Base-by-base conservation (phyloP, 768 basidiomycete genomes). In the Leucosporidium yakuticum region DNA sequence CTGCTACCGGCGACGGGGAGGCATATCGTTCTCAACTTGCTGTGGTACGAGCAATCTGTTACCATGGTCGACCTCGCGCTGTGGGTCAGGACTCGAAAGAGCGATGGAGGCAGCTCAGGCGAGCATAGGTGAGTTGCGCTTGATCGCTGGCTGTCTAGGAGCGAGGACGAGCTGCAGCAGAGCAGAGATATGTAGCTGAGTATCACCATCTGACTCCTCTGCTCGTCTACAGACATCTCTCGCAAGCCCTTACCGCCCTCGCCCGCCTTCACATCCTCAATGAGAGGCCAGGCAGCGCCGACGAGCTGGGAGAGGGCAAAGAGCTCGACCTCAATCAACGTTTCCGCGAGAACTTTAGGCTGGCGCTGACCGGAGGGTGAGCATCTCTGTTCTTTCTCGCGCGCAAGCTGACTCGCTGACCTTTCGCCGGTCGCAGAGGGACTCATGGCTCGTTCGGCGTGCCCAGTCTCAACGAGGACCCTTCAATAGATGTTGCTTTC, bases 21-120 rank as follows among this genome's bases (percentile, higher is more conserved):
- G 64, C 92, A 95, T 76, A 81, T 94, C 32, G 84, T 91, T 39
- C 88, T 94, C 87, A 90, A 87, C 76, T 77, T 92, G 62, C 81
- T 95, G 12, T 96, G 93, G 92, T 82, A 93, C 34, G 93, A 95
- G 75, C 83, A 85, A 21, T 88, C 86, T 0, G 86, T 91, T 85
- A 79, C 83, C 8, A 84, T 44, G 39, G 39, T 44, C 23, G 91
- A 91, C 89, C 87, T 91, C 29, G 82, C 85, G 36, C 84, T 83
- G 19, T 68, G 72, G 68, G 83, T 84, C 84, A 84, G 90, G 88
- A 80, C 71, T 62, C 47, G 81, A 23, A 68, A 61, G 64, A 69
- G 53, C 34, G 73, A 66, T 20, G 63, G 62, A 20, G 68, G 56
- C n/a, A 61, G 53, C 44, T 61, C 34, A 61, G 68, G 44, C 39